These are phyloP conservation scores for Salix udensis DNA, from an alignment of 345 rosid species.

Conservation along the genomic window DNA sequence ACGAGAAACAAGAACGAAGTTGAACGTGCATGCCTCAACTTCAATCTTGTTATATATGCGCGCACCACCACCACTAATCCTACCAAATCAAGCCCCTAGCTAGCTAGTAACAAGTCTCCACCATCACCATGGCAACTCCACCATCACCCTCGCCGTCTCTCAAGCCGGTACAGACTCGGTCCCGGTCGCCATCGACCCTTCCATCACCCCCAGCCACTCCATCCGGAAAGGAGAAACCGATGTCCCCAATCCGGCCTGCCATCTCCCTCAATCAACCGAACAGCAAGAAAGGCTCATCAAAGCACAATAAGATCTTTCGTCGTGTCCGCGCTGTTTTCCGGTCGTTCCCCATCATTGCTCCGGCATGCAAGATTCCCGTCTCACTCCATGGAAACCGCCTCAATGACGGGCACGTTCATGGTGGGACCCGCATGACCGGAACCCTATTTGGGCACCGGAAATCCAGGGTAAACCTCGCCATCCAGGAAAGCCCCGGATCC, in stretches of 20 bases:
- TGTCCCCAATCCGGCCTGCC: slow-evolving; percentile 5
- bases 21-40: slow-evolving; percentile 17
- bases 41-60: not conserved
- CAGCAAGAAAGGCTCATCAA: slow-evolving; percentile 35
- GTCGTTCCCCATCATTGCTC: slow-evolving; percentile 63
- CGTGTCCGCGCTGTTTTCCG: slow-evolving; percentile 58
- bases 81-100: not conserved
- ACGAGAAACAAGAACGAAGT: not conserved
- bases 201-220: slow-evolving; percentile 9
- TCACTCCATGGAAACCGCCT: slow-evolving; percentile 33
- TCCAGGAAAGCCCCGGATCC: slow-evolving; percentile 66
- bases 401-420: slow-evolving; percentile 57
- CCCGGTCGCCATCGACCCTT: not conserved
- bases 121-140: slow-evolving; percentile 4
- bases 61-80: not conserved
- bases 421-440: slow-evolving; percentile 78
- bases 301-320: slow-evolving; percentile 40
- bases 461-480: slow-evolving; percentile 58
- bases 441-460: slow-evolving; percentile 72
- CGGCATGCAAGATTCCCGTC: slow-evolving; percentile 59
- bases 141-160: not conserved
- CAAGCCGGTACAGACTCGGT: not conserved
- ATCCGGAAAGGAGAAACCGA: not conserved
- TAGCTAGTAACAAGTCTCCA: not conserved
- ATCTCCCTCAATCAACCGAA: slow-evolving; percentile 48